Evolutionary conservation across 495 filamentous ascomycete species (phyloP), one percentile per base, ranked within the genome.

Genomic region (Penicillium paxilli): DNA sequence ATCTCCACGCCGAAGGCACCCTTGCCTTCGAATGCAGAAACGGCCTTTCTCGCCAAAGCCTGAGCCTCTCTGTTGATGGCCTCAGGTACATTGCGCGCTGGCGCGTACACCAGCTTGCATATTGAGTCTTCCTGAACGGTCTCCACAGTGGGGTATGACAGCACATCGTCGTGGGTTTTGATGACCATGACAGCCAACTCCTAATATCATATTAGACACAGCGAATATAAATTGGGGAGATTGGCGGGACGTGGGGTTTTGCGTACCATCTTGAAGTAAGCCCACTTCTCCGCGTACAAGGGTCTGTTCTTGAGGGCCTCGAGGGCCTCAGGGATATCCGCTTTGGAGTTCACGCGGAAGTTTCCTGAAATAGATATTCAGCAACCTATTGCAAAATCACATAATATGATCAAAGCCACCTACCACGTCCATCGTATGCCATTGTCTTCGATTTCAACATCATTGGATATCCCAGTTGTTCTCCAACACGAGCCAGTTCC

Each of bases 1-100:
- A 98, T 90, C 71, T 98, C 94, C 0, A 98, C 92, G 1, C 93
- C 94, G 70, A 97, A 98, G 26, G 96, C 88, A 52, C 94, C 94
- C 58, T 92, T 88, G 44, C 94, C 94, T 74, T 85, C 84, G 55
- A 98, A 87, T 9, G 82, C 84, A 38, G 80, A 81, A 47, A 97
- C 83, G 17, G 92, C 92, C 51, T 85, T 84, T 53, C 85, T 80
- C 21, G 92, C 94, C 9, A 97, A 74, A 17, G 87, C 79, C 65
- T 90, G 87, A 3, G 92, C 92, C 49, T 80, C 65, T 57, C 82
- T 71, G 51, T 81, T 81, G 51, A 86, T 79, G 2, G 70, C 67
- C 3, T 81, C 74, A 6, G 83, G 71, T n/a, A 95, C 82, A 42
- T 79, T 78, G 46, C 91, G 83, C 10, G 94, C 88, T 14, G 94